Base-by-base conservation (phyloP, 768 basidiomycete genomes). In the Leccinum subgranulosum region DNA sequence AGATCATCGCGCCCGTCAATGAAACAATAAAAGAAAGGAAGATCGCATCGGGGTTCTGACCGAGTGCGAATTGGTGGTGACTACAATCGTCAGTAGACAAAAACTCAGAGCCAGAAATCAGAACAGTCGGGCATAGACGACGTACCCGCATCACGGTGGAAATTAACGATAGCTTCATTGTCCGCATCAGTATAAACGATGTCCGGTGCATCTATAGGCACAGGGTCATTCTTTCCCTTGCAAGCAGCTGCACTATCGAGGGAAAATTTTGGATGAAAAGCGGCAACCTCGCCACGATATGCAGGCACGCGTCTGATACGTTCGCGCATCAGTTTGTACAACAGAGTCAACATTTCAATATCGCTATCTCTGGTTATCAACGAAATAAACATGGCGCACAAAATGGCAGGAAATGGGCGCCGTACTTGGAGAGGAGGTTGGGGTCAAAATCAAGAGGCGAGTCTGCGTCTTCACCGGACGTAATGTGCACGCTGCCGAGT, bases 301-400 rank as follows among this genome's bases (percentile, higher is more conserved):
- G 49, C 51, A 6, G 73, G 63, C 79, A 85, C 80, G 14, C 86
- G 81, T 34, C 86, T 78, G 4, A 74, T 71, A 9, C 83, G 60
- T 69, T 88, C 85, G 2, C 85, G 76, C 3, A 65, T 53, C 53
- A 76, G 77, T 60, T 87, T 88, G 67, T 86, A 87, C 0, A 65
- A 73, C 76, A 81, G 81, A 53, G 73, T 73, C 48, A 85, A 60
- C 23, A 77, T 69, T 1, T 66, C 75, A 6, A 87, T 21, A 62
- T 84, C 82, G 9, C 74, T 19, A 1, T 53, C 33, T 31, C 69
- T 69, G 28, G 21, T 1, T 1, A 21, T 4, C 1, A 19, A 12
- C 4, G 19, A 12, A 14, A 31, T 59, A 2, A 6, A 41, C 8
- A 46, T 6, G 19, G 39, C 3, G 0, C 11, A 46, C 5, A 28